Percentiles rank a stretch among this genome's conserved stretches.
These are phyloP conservation scores for Abortiporus biennis DNA, from an alignment of 1,284 basidiomycete genomes.

Conservation along the genomic window DNA sequence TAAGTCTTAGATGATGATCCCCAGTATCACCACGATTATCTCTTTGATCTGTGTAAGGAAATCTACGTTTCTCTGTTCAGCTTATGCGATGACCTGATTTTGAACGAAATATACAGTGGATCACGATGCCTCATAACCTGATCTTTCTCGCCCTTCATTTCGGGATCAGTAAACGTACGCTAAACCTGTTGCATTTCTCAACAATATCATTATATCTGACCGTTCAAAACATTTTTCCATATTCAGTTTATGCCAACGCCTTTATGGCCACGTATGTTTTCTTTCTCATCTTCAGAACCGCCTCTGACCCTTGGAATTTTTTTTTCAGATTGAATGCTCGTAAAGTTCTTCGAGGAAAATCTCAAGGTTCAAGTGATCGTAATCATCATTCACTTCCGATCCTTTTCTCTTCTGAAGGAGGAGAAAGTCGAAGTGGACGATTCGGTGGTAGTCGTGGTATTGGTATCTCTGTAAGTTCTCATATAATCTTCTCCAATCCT, in stretches of 20 bases:
- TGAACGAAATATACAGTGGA: slow-evolving; percentile 28
- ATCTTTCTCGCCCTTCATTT: slow-evolving; percentile 44
- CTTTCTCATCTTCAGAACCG: no score
- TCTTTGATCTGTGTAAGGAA: slow-evolving; percentile 37
- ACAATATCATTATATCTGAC: no score
- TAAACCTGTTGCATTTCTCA: no score
- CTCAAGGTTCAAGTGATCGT: slow-evolving; percentile 17
- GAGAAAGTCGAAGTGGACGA: slow-evolving; percentile 4
- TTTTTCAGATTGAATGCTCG: slow-evolving; percentile 17
- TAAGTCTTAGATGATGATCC: background rate
- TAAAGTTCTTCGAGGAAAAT: slow-evolving; percentile 11
- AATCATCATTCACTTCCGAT: slow-evolving; percentile 17
- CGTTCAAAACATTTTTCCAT: background rate
- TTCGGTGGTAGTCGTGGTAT: no score
- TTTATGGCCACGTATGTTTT: slow-evolving; percentile 29
- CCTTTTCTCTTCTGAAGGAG: slow-evolving; percentile 17
- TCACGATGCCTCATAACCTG: slow-evolving; percentile 39
- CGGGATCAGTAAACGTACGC: slow-evolving; percentile 37
- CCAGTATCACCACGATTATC: slow-evolving; percentile 37
- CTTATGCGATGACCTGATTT: slow-evolving; percentile 14
- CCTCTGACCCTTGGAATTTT: background rate
- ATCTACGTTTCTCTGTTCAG: slow-evolving; percentile 3
- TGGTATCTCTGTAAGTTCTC: background rate
- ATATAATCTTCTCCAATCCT: no score
- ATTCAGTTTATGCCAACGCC: slow-evolving; percentile 31